Base-by-base conservation (phyloP, 2,329 filamentous ascomycete genomes). In the Aspergillus pseudoterreus region DNA sequence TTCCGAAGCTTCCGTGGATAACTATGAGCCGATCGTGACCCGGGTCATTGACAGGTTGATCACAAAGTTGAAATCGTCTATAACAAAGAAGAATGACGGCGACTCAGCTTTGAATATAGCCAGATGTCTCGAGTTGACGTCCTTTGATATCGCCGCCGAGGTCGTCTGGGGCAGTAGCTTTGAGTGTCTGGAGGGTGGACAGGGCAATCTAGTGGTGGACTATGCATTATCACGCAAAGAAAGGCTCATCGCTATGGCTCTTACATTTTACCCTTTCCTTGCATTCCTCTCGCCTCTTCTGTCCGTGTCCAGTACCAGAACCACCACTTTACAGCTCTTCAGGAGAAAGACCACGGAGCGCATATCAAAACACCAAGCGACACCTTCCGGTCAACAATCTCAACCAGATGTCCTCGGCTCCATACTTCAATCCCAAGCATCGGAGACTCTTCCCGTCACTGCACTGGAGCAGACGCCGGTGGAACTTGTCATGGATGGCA, bases 1-100 rank as follows among this genome's bases (percentile, higher is more conserved):
- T 45, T 62, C 59, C 1, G 53, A 63, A 8, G 45, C 47, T 10
- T 53, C 57, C 1, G 33, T 64, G 6, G 38, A 39, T 9, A 53
- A 61, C 11, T 65, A 68, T 43, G 63, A 68, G 44, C 39, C 49
- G 5, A 46, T 64, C 1, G 49, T 69, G 12, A 27, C 51, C 12
- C 32, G 47, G 2, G 62, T 58, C 15, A 57, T 60, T 11, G 49
- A 61, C 27, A 33, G 55, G 6, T 36, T 68, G 1, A 50, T 63
- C 9, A 32, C 43, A 9, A 49, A 52, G 43, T 24, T 55, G 11
- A 50, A 44, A 8, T 17, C 21, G 4, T 33, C 19, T 2, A 12
- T 21, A 14, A 27, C 15, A 2, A 41, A 36, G 6, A 33, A 41
- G 2, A 21, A 17, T 10, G 39, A 21, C 10, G 17, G 11, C 11